A percentile compares a stretch with the other conserved stretches of the same genome.
These are phyloP conservation scores for Leccinum discolor DNA, from an alignment of 1,284 basidiomycete genomes.

Conservation along the genomic window DNA sequence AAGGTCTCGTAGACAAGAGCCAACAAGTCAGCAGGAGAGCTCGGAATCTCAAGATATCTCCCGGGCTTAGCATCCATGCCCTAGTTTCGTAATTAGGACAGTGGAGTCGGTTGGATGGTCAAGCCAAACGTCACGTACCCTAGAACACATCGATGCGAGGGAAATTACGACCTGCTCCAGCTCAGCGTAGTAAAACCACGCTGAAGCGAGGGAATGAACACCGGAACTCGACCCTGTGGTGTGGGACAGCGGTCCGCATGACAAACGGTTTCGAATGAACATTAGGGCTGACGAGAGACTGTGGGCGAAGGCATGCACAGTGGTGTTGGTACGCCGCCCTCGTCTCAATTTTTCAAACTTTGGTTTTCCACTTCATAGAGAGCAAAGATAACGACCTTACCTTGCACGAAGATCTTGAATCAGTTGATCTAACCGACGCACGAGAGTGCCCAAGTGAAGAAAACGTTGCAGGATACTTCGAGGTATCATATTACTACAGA, in stretches of 20 bases:
- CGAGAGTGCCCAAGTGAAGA: slow-evolving; percentile 58
- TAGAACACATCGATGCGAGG: slow-evolving; percentile 53
- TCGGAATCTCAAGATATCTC: slow-evolving; percentile 43
- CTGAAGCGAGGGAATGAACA: slow-evolving; percentile 38
- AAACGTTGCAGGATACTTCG: slow-evolving; percentile 61
- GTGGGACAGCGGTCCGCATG: slow-evolving; percentile 36
- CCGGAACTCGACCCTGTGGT: slow-evolving; percentile 16
- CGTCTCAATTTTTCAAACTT: slow-evolving; percentile 32
- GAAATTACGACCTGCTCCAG: slow-evolving; percentile 52
- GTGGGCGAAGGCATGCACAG: slow-evolving; percentile 66
- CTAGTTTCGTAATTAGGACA: slow-evolving; percentile 33
- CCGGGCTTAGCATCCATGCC: slow-evolving; percentile 38
- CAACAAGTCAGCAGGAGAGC: slow-evolving; percentile 49
- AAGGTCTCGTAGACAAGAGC: slow-evolving; percentile 58
- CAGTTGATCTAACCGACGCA: slow-evolving; percentile 65
- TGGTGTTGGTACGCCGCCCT: slow-evolving; percentile 44
- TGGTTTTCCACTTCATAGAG: background rate
- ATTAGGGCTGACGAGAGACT: slow-evolving; percentile 56
- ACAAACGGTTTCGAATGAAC: slow-evolving; percentile 47
- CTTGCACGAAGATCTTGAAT: slow-evolving; percentile 41
- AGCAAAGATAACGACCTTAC: slow-evolving; percentile 33
- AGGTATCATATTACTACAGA: background rate
- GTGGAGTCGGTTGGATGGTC: background rate
- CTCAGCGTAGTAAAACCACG: slow-evolving; percentile 55
- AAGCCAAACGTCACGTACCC: slow-evolving; percentile 42